Conservation (phyloP, 352 stramenopile species). For the Pythium dissimile region DNA sequence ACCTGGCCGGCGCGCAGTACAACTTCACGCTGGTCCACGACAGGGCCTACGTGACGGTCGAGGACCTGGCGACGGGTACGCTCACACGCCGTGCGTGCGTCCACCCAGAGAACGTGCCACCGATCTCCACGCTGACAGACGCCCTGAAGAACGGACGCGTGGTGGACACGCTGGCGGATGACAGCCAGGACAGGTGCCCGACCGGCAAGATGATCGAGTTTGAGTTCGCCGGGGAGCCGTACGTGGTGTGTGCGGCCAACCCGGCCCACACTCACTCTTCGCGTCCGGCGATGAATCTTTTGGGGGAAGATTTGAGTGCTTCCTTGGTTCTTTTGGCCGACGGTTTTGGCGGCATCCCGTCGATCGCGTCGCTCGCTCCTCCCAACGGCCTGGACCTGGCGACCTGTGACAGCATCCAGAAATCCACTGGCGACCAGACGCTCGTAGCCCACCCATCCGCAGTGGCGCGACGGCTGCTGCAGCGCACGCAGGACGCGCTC, state of each 20-base stretch:
- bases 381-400: neutral
- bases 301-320: conserved; percentile 15
- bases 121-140: conserved; percentile 19
- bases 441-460: conserved; percentile 16
- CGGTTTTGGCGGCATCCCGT: conserved; percentile 4
- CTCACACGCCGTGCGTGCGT: conserved; percentile 21
- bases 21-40: conserved; percentile 32
- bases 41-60: conserved; percentile 23
- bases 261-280: neutral
- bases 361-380: neutral
- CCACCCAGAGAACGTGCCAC: conserved; percentile 19
- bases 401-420: neutral
- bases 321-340: conserved; percentile 12
- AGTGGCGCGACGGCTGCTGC: conserved; percentile 1
- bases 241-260: conserved; percentile 18
- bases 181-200: neutral
- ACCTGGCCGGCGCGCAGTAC: conserved; percentile 18
- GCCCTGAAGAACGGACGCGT: conserved; percentile 25
- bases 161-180: conserved; percentile 15
- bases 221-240: conserved; percentile 23
- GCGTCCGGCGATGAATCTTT: conserved; percentile 4
- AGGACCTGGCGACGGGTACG: conserved; percentile 11
- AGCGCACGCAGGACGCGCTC: neutral
- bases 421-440: neutral
- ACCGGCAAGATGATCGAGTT: conserved; percentile 24